These are phyloP conservation scores for Xylaria sp. DNA, from an alignment of 2,329 filamentous ascomycete genomes.

Conservation along the genomic window DNA sequence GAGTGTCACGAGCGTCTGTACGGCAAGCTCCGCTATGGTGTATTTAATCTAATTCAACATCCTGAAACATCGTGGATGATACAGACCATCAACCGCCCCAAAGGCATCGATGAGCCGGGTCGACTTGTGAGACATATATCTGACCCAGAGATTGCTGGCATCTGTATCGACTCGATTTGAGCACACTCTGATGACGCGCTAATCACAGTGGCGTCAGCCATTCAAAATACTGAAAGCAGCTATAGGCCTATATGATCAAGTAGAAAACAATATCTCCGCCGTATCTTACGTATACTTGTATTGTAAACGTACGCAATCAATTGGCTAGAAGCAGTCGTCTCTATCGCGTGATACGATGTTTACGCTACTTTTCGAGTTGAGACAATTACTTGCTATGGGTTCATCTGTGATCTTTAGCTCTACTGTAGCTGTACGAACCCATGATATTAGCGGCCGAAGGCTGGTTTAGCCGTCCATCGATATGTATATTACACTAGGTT, in stretches of 20 bases:
- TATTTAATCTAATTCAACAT: conserved; percentile 4
- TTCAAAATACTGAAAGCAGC: neutral
- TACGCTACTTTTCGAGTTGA: neutral
- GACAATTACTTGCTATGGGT: conserved; percentile 15
- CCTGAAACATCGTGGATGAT: conserved; percentile 17
- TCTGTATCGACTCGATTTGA: neutral
- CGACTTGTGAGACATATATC: conserved; percentile 24
- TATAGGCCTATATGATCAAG: neutral
- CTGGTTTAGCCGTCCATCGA: neutral
- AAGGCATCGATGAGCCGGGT: neutral
- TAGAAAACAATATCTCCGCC: neutral
- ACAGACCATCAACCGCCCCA: conserved; percentile 3
- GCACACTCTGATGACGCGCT: conserved; percentile 4
- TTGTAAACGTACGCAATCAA: neutral
- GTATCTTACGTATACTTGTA: neutral
- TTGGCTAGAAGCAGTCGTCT: neutral
- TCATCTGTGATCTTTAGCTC: neutral
- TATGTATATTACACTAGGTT: neutral
- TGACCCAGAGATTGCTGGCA: neutral
- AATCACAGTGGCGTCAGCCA: conserved; percentile 29
- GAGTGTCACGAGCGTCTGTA: conserved; percentile 2
- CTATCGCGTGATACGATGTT: neutral
- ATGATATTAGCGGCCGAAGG: conserved; percentile 15
- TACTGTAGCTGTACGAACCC: neutral
- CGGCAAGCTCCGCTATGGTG: conserved; percentile 9